These are phyloP conservation scores for Fusarium robinianum DNA, from an alignment of 2,329 filamentous ascomycete genomes.

Conservation along the genomic window DNA sequence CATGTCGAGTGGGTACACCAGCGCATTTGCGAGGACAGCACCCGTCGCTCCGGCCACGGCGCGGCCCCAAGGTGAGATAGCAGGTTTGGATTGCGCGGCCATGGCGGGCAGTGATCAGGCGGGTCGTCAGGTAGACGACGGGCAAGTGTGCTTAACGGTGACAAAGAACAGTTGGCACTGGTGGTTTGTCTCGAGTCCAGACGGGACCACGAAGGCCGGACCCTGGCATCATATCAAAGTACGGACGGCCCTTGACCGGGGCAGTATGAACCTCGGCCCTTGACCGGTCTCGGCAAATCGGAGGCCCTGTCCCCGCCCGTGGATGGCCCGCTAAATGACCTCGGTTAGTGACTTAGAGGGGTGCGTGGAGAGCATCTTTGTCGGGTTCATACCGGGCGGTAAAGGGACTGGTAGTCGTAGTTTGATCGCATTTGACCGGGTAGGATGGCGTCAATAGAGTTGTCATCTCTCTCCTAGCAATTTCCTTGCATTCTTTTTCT, in stretches of 20 bases:
- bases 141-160: background rate
- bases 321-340: constrained; percentile 30
- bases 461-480: too few species aligned
- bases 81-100: constrained; percentile 66
- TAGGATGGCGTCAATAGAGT: too few species aligned
- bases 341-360: constrained; percentile 33
- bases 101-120: constrained; percentile 42
- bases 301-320: constrained; percentile 25
- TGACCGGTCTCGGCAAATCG: constrained; percentile 37
- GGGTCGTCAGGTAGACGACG: too few species aligned
- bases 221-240: constrained; percentile 26
- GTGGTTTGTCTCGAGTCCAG: constrained; percentile 18
- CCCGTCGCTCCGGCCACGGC: constrained; percentile 91
- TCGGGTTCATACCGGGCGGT: too few species aligned
- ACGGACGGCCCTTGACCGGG: constrained; percentile 28
- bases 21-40: constrained; percentile 89
- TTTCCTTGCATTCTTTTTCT: too few species aligned
- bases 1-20: constrained; percentile 98
- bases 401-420: too few species aligned
- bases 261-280: constrained; percentile 32
- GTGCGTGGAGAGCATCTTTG: constrained; percentile 1
- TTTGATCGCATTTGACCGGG: too few species aligned
- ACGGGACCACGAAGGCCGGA: constrained; percentile 13
- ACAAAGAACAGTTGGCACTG: constrained; percentile 7
- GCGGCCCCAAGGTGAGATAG: constrained; percentile 87